Evolutionary conservation across 2,329 filamentous ascomycete species (phyloP).

Genomic region (Blastomyces emzantsi): DNA sequence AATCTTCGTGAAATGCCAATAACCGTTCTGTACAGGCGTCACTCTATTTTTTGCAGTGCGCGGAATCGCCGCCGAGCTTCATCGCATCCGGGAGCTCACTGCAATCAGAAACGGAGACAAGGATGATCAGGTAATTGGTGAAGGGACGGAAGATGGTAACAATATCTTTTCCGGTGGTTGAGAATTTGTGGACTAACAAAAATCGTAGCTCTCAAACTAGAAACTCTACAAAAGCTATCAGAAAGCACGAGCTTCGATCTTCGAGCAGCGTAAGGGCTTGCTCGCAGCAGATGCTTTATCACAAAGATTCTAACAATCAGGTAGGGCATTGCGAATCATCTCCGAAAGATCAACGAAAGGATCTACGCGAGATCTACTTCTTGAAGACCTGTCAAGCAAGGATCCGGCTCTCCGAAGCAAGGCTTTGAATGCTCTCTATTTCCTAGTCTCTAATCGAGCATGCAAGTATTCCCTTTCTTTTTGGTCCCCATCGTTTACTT

Average conservation of each 20-base stretch:
- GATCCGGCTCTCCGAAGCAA: constrained; percentile 30
- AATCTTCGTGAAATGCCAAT: constrained; percentile 3
- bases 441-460: constrained; percentile 34
- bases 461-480: constrained; percentile 22
- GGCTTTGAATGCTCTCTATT: constrained; percentile 37
- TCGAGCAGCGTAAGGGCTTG: constrained; percentile 54
- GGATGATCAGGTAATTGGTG: constrained; percentile 63
- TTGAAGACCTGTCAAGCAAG: constrained; percentile 35
- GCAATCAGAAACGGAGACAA: constrained; percentile 56
- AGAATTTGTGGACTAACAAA: constrained; percentile 18
- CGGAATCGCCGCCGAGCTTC: constrained; percentile 47
- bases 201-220: constrained; percentile 47
- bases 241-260: constrained; percentile 65
- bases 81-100: constrained; percentile 36
- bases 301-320: constrained; percentile 22
- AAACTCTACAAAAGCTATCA: constrained; percentile 59
- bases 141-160: constrained; percentile 60
- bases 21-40: constrained; percentile 23
- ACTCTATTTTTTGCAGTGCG: constrained; percentile 44
- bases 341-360: constrained; percentile 38
- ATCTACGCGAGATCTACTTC: constrained; percentile 31
- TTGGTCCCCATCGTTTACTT: neutral
- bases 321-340: constrained; percentile 39
- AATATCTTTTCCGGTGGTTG: neutral
- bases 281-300: constrained; percentile 44